phyloP scores from a whole-genome alignment of 106 monocot genomes.

The Triglochin maritima region DNA sequence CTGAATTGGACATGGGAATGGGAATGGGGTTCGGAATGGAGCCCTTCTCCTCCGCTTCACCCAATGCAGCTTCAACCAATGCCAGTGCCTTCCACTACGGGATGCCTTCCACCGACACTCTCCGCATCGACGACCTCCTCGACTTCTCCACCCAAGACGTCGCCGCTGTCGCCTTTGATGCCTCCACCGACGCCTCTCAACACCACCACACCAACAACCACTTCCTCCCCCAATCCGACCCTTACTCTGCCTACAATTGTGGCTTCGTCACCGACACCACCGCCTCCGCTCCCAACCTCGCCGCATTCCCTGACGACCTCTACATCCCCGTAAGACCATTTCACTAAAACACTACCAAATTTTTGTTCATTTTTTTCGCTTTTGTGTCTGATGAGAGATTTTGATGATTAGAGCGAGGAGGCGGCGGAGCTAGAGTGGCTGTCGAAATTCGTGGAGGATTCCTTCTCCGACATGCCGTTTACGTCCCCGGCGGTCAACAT shows the following conservation, averaged over 20 bases:
- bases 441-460: conserved; percentile 86
- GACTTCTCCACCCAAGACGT: conserved; percentile 49
- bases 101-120: conserved; percentile 32
- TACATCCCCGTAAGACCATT: conserved; percentile 58
- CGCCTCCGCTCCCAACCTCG: not conserved
- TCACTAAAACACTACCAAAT: not conserved
- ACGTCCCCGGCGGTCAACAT: not conserved
- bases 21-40: conserved; percentile 24
- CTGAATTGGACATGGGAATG: conserved; percentile 36
- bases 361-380: not conserved
- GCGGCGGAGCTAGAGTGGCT: conserved; percentile 96
- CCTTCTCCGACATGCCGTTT: conserved; percentile 57
- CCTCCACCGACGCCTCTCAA: not conserved
- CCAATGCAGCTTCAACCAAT: not conserved
- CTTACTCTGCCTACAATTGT: conserved; percentile 2
- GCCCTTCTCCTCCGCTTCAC: not conserved
- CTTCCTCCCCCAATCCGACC: conserved; percentile 5
- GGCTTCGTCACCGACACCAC: not conserved
- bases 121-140: conserved; percentile 58
- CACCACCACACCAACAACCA: conserved; percentile 6
- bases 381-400: not conserved
- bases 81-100: conserved; percentile 31
- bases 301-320: conserved; percentile 49
- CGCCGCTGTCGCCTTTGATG: conserved; percentile 16
- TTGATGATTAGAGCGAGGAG: conserved; percentile 52